phyloP scores from a whole-genome alignment of 768 basidiomycete genomes.

The Kwoniella bestiolae region DNA sequence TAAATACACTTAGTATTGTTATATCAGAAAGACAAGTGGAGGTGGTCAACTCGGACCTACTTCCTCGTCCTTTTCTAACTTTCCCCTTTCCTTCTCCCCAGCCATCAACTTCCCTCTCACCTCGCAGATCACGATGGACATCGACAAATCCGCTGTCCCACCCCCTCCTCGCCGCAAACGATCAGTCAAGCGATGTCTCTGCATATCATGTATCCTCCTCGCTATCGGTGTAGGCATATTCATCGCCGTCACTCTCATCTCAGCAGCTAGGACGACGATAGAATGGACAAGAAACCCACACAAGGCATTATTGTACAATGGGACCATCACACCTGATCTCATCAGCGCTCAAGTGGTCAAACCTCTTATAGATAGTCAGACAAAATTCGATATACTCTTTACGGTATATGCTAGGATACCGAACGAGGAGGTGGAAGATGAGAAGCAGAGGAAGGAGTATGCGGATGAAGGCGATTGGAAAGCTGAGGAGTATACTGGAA shows the following conservation, averaged over 20 bases:
- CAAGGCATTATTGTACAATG: constrained; percentile 17
- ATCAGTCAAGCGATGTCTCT: constrained; percentile 14
- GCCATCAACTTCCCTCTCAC: too few species aligned
- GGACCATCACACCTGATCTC: not conserved
- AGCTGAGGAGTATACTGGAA: constrained; percentile 9
- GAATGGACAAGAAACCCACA: constrained; percentile 22
- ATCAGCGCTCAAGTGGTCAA: constrained; percentile 5
- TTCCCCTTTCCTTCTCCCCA: too few species aligned
- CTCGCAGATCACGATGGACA: constrained; percentile 10
- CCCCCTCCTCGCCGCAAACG: not conserved
- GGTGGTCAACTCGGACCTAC: too few species aligned
- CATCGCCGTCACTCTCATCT: not conserved
- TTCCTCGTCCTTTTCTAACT: too few species aligned
- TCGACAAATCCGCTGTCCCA: constrained; percentile 14
- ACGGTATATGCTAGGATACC: constrained; percentile 20
- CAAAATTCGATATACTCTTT: constrained; percentile 22
- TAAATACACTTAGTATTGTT: too few species aligned
- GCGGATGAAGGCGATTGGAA: constrained; percentile 5
- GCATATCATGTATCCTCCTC: constrained; percentile 12
- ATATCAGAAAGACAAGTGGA: too few species aligned
- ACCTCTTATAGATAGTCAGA: constrained; percentile 19
- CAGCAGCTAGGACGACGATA: not conserved
- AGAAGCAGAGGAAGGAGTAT: constrained; percentile 14
- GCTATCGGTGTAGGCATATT: not conserved
- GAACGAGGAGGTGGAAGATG: constrained; percentile 10